Evolutionary conservation across 2,329 filamentous ascomycete species (phyloP), one percentile per base, ranked within the genome.

Genomic region (Colletotrichum shisoi): DNA sequence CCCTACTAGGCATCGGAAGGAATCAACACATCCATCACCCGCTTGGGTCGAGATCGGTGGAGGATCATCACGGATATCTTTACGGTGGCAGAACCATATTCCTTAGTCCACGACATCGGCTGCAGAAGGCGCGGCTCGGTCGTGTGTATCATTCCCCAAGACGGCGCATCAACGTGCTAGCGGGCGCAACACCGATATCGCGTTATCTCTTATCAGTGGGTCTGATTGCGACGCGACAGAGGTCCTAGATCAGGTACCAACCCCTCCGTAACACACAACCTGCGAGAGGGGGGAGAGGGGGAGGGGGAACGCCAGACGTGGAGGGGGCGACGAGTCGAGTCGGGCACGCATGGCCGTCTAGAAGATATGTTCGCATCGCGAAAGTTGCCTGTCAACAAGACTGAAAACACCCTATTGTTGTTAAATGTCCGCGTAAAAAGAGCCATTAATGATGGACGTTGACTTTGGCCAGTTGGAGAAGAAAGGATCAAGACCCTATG

Each of bases 131-230:
- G 31, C 56, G 44, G 49, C 51, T 53, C 19, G 52, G 39, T 34
- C 40, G 52, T 39, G 39, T 62, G 37, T 49, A 31, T 27, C 8
- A 15, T 24, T 15, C 31, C 42, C 51, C 39, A 57, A 66, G 52
- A 57, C 58, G 58, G 51, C 40, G 37, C 42, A 57, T 34, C 19
- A 48, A 57, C 21, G 39, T 45, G 45, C 58, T 24, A 42, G 64
- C 64, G 60, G 61, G 46, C 61, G 61, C 60, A 64, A 42, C 31
- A 34, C 60, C 64, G 64, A 64, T 67, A 49, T 59, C 64, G 60
- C 64, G 34, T 67, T 67, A 64, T 67, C 64, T 67, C 64, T 67
- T 67, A 67, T 67, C 64, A 59, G 53, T 40, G 60, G 54, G 54
- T n/a, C 51, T 13, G 19, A 24, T 40, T 42, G 56, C 34, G 44